Evolutionary conservation across 192 early-diverging fungal species (phyloP), one percentile per base, ranked within the genome.

Genomic region (Coemansia sp.): DNA sequence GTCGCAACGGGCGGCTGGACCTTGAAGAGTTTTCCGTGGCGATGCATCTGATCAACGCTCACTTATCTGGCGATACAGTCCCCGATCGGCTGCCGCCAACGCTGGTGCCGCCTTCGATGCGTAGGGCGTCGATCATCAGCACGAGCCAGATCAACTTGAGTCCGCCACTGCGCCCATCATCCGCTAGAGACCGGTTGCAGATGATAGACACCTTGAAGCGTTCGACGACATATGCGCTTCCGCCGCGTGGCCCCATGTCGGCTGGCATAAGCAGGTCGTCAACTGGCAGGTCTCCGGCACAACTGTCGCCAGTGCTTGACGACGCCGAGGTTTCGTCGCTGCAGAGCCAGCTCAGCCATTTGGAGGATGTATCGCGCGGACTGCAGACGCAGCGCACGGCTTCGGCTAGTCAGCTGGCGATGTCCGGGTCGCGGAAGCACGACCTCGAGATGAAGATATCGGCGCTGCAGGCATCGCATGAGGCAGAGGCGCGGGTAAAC

Each of bases 1-100:
- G 77, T 17, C 85, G 85, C 66, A 78, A 79, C 50, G 90, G 91
- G 1, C 77, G 72, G 35, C 81, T 93, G 16, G 85, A 79, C 36
- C 77, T 84, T 39, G 88, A 93, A 33, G 89, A 93, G 75, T 94
- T 93, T 78, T 88, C 89, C 2, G 89, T 94, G 11, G 90, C 92
- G 4, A 91, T 94, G 91, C 82, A 92, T 59, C 73, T 94, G 19
- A 93, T 92, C 61, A 86, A 87, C 67, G 85, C 84, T 41, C 85
- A 78, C 51, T 68, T 89, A 14, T 68, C 77, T 17, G 88, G 89
- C 10, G 77, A 71, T 1, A 63, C 70, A 1, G 72, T 92, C 27
- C 90, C 90, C 5, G 74, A 75, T 35, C 69, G 40, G 35, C 76
- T 85, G 61, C 84, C 84, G 1, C 40, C 73, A 2, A 74, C 80